phyloP scores from a whole-genome alignment of 441 rosid genomes.

The Erodium chrysanthum region DNA sequence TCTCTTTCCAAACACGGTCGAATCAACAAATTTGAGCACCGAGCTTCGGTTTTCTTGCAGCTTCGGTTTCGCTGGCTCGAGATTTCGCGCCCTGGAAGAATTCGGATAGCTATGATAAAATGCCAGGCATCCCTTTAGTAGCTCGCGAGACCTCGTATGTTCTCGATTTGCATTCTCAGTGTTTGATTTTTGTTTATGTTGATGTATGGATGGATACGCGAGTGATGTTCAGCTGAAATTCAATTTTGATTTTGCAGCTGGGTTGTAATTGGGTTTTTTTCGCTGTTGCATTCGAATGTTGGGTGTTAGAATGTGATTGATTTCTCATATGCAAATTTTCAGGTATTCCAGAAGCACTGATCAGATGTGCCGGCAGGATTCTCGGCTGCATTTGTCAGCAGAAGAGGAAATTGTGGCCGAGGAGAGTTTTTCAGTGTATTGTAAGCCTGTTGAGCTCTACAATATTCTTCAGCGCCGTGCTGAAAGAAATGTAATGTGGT shows the following conservation, averaged over 20 bases:
- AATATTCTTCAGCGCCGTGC: conserved; percentile 90
- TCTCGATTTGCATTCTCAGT: background rate
- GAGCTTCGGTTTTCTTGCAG: background rate
- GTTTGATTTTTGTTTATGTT: background rate
- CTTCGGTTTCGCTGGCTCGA: background rate
- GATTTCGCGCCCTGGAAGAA: background rate
- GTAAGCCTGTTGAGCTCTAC: conserved; percentile 96
- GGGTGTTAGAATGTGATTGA: background rate
- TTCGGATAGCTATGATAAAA: conserved; percentile 5
- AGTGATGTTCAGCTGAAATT: background rate
- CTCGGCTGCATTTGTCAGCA: conserved; percentile 50
- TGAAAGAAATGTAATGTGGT: conserved; percentile 37
- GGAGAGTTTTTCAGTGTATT: conserved; percentile 67
- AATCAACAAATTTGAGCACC: background rate
- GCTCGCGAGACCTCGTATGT: conserved; percentile 7
- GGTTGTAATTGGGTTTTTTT: background rate
- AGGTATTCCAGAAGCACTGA: conserved; percentile 43
- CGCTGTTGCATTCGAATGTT: background rate
- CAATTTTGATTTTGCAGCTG: background rate
- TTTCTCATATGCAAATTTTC: background rate
- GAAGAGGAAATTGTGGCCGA: conserved; percentile 88
- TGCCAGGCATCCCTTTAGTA: conserved; percentile 6
- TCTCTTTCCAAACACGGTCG: background rate
- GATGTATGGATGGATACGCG: background rate
- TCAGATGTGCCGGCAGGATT: conserved; percentile 87